Evolutionary conservation across 2,329 filamentous ascomycete species (phyloP).

Genomic region (Verticillium dahliae): DNA sequence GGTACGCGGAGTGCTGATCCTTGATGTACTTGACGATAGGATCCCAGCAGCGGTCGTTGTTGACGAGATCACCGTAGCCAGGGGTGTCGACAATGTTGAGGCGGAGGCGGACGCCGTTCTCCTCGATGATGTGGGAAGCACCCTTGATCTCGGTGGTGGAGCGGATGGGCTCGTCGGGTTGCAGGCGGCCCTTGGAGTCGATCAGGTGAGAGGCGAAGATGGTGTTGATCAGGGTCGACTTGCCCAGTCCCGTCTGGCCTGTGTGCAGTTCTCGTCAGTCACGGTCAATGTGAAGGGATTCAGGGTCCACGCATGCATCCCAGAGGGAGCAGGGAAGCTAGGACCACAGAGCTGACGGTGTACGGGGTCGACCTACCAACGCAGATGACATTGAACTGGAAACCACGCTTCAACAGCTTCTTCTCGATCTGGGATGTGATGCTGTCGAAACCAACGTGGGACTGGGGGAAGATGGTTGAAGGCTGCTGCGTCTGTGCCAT

Average conservation of each 20-base stretch:
- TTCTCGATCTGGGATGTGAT: constrained; percentile 99
- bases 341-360: background rate
- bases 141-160: constrained; percentile 97
- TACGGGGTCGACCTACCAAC: constrained; percentile 65
- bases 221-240: constrained; percentile 99
- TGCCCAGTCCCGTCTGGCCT: constrained; percentile 98
- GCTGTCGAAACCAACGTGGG: constrained; percentile 99
- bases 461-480: constrained; percentile 77
- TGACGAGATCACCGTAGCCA: constrained; percentile 96
- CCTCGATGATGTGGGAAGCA: constrained; percentile 97
- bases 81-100: constrained; percentile 99
- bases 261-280: constrained; percentile 10
- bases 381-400: constrained; percentile 99
- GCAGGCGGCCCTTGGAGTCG: constrained; percentile 93
- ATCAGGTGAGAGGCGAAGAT: constrained; percentile 99
- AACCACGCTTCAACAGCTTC: constrained; percentile 98
- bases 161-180: constrained; percentile 87
- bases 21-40: constrained; percentile 99
- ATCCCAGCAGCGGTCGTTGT: constrained; percentile 99
- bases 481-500: constrained; percentile 56
- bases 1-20: constrained; percentile 98
- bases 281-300: background rate
- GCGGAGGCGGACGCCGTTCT: constrained; percentile 94
- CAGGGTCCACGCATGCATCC: background rate
- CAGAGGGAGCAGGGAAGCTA: background rate